Conservation (phyloP, 2,329 filamentous ascomycete species). For the Penicillium sp. region DNA sequence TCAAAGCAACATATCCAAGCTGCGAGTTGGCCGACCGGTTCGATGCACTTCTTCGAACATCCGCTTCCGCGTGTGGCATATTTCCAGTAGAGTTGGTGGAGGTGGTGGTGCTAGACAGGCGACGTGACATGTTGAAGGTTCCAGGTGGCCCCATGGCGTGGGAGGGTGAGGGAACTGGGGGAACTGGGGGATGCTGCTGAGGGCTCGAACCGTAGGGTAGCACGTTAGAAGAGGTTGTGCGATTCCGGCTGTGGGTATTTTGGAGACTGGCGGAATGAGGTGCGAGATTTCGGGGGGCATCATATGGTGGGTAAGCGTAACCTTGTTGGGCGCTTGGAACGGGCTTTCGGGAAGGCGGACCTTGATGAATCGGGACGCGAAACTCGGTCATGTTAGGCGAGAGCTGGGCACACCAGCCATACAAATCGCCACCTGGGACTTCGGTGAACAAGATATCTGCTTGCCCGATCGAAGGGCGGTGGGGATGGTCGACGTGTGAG, state of each 20-base stretch:
- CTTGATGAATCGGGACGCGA: constrained; percentile 33
- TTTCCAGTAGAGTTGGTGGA: constrained; percentile 39
- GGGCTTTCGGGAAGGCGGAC: constrained; percentile 30
- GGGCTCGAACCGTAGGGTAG: constrained; percentile 25
- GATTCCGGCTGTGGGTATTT: constrained; percentile 33
- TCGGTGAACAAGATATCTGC: neutral
- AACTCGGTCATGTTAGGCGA: constrained; percentile 35
- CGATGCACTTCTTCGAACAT: constrained; percentile 67
- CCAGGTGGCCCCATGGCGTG: constrained; percentile 25
- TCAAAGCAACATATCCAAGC: constrained; percentile 87
- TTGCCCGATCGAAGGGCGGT: constrained; percentile 5
- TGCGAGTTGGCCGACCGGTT: constrained; percentile 63
- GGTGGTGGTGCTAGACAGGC: constrained; percentile 38
- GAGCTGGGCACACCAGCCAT: constrained; percentile 27
- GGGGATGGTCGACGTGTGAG: too few relatives aligned
- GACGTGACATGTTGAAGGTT: constrained; percentile 27
- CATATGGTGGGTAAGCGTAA: constrained; percentile 26
- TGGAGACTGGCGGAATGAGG: constrained; percentile 25
- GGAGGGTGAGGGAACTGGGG: constrained; percentile 24
- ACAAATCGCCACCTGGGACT: constrained; percentile 6
- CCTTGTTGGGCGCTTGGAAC: constrained; percentile 21
- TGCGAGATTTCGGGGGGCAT: constrained; percentile 21
- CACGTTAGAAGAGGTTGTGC: constrained; percentile 37
- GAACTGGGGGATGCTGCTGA: constrained; percentile 23
- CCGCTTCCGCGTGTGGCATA: constrained; percentile 24